These are phyloP conservation scores for Thalassiosira delicatula DNA, from an alignment of 352 stramenopile genomes.

Conservation along the genomic window DNA sequence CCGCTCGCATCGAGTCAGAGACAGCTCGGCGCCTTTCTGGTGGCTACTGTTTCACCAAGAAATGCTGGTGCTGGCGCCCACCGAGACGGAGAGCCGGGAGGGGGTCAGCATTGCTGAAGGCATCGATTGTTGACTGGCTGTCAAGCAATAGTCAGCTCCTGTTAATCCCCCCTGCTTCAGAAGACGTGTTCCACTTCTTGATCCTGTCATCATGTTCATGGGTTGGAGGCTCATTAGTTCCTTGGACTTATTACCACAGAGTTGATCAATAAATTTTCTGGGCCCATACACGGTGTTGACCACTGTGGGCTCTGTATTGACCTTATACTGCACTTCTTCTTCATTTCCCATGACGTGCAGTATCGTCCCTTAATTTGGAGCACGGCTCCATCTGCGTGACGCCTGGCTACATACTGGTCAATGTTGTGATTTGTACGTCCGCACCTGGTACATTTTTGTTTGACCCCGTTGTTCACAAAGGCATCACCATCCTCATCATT, in stretches of 20 bases:
- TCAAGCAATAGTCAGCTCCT: conserved; percentile 31
- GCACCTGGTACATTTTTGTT: not conserved
- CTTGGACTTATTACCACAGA: not conserved
- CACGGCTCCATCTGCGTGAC: conserved; percentile 5
- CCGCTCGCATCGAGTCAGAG: not conserved
- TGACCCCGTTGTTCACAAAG: too few species aligned
- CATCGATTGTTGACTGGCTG: conserved; percentile 47
- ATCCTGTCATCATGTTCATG: not conserved
- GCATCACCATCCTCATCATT: too few species aligned
- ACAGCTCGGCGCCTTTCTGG: conserved; percentile 9
- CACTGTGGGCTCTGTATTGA: not conserved
- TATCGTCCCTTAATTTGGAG: too few species aligned
- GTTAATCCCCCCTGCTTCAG: too few species aligned
- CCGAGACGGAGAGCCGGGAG: too few species aligned
- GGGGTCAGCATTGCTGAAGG: conserved; percentile 32
- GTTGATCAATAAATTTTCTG: not conserved
- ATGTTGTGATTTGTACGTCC: conserved; percentile 5
- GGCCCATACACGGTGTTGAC: not conserved
- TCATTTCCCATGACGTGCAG: not conserved
- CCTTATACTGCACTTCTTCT: not conserved
- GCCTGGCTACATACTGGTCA: not conserved
- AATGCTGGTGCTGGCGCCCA: not conserved
- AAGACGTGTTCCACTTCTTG: too few species aligned
- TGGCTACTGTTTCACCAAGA: conserved; percentile 19
- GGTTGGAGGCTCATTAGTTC: conserved; percentile 19